phyloP scores from a whole-genome alignment of 1,139 yeast genomes.

The Geotrichum klebahnii region DNA sequence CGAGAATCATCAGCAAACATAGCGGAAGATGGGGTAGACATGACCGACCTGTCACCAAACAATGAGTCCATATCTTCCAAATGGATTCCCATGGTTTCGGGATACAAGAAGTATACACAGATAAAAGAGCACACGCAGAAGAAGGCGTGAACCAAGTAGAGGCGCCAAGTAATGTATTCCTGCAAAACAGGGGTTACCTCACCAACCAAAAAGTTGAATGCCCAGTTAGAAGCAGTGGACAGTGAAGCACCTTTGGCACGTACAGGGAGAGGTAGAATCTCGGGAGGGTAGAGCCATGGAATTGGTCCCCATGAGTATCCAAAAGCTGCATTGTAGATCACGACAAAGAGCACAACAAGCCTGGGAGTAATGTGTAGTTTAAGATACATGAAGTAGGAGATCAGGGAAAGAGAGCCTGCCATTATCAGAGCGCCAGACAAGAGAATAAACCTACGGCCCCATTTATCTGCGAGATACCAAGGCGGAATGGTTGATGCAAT shows the following conservation, averaged over 20 bases:
- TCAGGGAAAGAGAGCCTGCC: slow-evolving; percentile 64
- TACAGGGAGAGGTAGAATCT: slow-evolving; percentile 81
- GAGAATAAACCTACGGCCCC: slow-evolving; percentile 86
- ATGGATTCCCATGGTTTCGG: slow-evolving; percentile 86
- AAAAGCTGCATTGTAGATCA: slow-evolving; percentile 77
- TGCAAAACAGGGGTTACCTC: slow-evolving; percentile 84
- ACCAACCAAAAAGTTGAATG: slow-evolving; percentile 89
- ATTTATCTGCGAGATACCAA: slow-evolving; percentile 81
- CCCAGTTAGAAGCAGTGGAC: slow-evolving; percentile 91
- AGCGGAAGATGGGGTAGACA: slow-evolving; percentile 30
- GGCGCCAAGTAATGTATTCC: slow-evolving; percentile 70
- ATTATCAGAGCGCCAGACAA: slow-evolving; percentile 73
- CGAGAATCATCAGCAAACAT: slow-evolving; percentile 16
- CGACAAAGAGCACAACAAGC: slow-evolving; percentile 69
- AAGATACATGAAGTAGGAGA: slow-evolving; percentile 62
- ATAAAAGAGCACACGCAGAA: slow-evolving; percentile 71
- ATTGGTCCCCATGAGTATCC: slow-evolving; percentile 91
- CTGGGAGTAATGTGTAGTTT: slow-evolving; percentile 61
- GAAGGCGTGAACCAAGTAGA: slow-evolving; percentile 75
- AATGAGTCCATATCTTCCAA: slow-evolving; percentile 84
- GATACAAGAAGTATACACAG: slow-evolving; percentile 65
- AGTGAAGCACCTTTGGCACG: slow-evolving; percentile 89
- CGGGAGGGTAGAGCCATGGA: slow-evolving; percentile 89
- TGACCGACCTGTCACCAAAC: slow-evolving; percentile 58
- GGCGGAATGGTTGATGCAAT: slow-evolving; percentile 78